phyloP scores from a whole-genome alignment of 805 yeast genomes.

The Cyberlindnera amylophila region DNA sequence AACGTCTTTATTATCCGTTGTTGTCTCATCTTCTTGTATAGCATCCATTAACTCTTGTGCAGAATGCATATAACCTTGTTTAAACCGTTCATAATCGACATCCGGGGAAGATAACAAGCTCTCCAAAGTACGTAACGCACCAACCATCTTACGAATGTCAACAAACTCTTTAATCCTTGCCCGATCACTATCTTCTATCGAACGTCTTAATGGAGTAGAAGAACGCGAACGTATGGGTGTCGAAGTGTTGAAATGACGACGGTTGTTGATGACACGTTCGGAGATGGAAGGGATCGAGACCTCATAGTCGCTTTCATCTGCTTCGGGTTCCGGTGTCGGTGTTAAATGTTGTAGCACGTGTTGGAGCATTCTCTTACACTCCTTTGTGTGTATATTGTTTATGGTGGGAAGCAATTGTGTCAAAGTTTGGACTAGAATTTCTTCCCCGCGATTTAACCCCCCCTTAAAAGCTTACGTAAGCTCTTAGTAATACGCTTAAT shows the following conservation, averaged over 20 bases:
- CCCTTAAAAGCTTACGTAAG: no score
- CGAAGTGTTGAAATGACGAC: no score
- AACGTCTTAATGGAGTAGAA: not conserved
- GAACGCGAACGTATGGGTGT: no score
- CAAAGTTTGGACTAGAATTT: no score
- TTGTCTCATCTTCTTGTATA: not conserved
- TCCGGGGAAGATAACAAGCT: slow-evolving; percentile 5
- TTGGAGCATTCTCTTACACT: slow-evolving; percentile 13
- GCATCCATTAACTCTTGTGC: slow-evolving; percentile 9
- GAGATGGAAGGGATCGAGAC: slow-evolving; percentile 11
- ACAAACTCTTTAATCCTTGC: slow-evolving; percentile 13
- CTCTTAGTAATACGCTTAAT: no score
- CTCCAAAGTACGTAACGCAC: slow-evolving; percentile 10
- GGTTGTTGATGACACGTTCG: not conserved
- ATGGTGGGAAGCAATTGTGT: no score
- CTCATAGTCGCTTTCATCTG: slow-evolving; percentile 17
- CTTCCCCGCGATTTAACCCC: no score
- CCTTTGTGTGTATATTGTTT: no score
- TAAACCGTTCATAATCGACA: slow-evolving; percentile 7
- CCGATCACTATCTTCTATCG: not conserved
- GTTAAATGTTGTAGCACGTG: slow-evolving; percentile 11
- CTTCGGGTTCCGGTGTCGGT: slow-evolving; percentile 11
- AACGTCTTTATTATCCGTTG: slow-evolving; percentile 3
- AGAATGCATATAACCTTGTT: slow-evolving; percentile 3
- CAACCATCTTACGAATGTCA: slow-evolving; percentile 9